Conservation (phyloP, 805 yeast species). For the Hanseniaspora clermontiae region DNA sequence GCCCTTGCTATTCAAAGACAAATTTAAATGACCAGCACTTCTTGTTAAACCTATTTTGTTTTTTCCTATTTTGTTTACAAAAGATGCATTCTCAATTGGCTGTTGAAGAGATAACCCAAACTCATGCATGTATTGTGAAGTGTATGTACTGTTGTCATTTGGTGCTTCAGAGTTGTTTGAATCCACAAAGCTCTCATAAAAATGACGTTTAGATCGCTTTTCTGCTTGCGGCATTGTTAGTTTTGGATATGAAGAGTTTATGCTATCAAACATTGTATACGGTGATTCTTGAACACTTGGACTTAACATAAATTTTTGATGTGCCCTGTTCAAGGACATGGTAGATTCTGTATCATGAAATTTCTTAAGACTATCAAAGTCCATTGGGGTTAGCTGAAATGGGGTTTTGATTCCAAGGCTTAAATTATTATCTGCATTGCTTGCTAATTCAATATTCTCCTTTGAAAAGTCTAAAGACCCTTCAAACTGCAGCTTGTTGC, state of each 20-base stretch:
- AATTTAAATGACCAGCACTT: conserved; percentile 41
- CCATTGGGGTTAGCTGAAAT: conserved; percentile 8
- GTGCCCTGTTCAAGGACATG: background rate
- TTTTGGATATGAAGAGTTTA: background rate
- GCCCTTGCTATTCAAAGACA: conserved; percentile 31
- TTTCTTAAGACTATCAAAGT: conserved; percentile 11
- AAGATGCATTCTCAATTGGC: background rate
- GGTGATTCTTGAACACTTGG: background rate
- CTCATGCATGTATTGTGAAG: background rate
- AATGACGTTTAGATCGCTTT: conserved; percentile 6
- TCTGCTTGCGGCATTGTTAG: conserved; percentile 9
- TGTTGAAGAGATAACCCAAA: background rate
- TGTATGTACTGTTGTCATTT: background rate
- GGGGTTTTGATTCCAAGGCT: conserved; percentile 9
- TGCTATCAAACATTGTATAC: background rate
- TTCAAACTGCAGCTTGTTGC: conserved; percentile 5
- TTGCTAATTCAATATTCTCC: background rate
- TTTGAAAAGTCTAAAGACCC: background rate
- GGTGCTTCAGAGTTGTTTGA: background rate
- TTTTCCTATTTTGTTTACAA: conserved; percentile 2
- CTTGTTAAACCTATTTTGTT: conserved; percentile 32
- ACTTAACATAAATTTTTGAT: background rate
- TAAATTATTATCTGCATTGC: background rate
- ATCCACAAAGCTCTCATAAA: conserved; percentile 11
- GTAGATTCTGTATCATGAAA: background rate